These are phyloP conservation scores for Aspergillus sp. DNA, from an alignment of 2,329 filamentous ascomycete species.

Conservation along the genomic window DNA sequence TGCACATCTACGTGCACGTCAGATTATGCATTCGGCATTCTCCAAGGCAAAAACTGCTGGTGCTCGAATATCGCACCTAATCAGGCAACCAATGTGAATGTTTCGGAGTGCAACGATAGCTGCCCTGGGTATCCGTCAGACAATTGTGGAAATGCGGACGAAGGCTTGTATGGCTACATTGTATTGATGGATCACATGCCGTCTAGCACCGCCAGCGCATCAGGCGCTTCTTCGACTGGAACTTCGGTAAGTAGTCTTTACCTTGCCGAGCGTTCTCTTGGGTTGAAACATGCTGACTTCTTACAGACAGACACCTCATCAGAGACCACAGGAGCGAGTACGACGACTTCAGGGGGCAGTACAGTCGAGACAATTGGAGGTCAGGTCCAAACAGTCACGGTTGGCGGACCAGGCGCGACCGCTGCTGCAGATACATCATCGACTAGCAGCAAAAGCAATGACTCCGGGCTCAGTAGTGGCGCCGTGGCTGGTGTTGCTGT, in stretches of 20 bases:
- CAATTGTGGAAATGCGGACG: slow-evolving; percentile 35
- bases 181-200: slow-evolving; percentile 26
- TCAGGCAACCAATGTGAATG: slow-evolving; percentile 22
- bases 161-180: slow-evolving; percentile 40
- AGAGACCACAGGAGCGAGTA: slow-evolving; percentile 7
- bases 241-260: slow-evolving; percentile 20
- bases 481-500: slow-evolving; percentile 41
- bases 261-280: background rate
- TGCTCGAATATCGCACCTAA: slow-evolving; percentile 42
- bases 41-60: slow-evolving; percentile 44
- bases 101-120: slow-evolving; percentile 29
- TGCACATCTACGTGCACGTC: slow-evolving; percentile 34
- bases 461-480: slow-evolving; percentile 31
- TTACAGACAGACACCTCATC: background rate
- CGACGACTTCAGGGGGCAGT: slow-evolving; percentile 1
- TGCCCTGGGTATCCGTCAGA: slow-evolving; percentile 45
- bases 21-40: slow-evolving; percentile 40
- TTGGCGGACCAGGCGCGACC: slow-evolving; percentile 4
- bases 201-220: slow-evolving; percentile 25
- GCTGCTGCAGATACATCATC: slow-evolving; percentile 9
- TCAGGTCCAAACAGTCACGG: slow-evolving; percentile 24
- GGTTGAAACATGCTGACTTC: background rate
- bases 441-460: slow-evolving; percentile 4
- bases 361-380: slow-evolving; percentile 19
- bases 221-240: slow-evolving; percentile 14